These are phyloP conservation scores for Chlamydomonas asymmetrica DNA, from an alignment of 139 green algal species.

Conservation along the genomic window DNA sequence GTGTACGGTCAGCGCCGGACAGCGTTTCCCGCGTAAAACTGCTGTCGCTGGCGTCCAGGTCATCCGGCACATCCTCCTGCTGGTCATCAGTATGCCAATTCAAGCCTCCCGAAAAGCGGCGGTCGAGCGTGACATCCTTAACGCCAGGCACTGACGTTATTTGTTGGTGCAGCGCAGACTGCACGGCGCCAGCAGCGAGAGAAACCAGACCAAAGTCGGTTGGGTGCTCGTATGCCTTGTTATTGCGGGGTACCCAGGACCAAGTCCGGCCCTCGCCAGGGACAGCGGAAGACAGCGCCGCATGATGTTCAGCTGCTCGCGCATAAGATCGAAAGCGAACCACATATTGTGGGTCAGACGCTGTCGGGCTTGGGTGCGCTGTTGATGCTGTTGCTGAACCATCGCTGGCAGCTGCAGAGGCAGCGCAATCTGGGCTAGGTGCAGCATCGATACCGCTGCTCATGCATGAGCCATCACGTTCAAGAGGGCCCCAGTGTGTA, in stretches of 20 bases:
- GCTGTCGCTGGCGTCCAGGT: conserved; percentile 7
- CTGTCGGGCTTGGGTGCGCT: too few species aligned
- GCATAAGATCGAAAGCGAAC: background rate
- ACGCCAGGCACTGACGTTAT: conserved; percentile 35
- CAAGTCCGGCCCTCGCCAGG: conserved; percentile 30
- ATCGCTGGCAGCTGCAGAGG: too few species aligned
- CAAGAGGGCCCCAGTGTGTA: too few species aligned
- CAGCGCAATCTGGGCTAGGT: too few species aligned
- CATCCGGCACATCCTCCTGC: conserved; percentile 18
- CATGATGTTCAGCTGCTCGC: background rate
- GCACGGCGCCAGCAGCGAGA: background rate
- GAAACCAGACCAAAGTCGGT: conserved; percentile 85
- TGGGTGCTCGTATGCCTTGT: conserved; percentile 59
- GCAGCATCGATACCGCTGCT: too few species aligned
- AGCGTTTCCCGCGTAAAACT: background rate
- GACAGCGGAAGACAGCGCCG: background rate
- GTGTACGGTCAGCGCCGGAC: background rate
- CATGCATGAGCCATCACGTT: too few species aligned
- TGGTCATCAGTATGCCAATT: conserved; percentile 38
- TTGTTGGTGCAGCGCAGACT: background rate
- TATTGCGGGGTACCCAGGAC: conserved; percentile 68
- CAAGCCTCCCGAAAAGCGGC: conserved; percentile 42
- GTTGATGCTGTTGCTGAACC: too few species aligned
- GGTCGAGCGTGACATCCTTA: conserved; percentile 72
- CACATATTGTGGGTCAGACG: too few species aligned